phyloP scores from a whole-genome alignment of 2,329 filamentous ascomycete species.

The Westerdykella sp. region DNA sequence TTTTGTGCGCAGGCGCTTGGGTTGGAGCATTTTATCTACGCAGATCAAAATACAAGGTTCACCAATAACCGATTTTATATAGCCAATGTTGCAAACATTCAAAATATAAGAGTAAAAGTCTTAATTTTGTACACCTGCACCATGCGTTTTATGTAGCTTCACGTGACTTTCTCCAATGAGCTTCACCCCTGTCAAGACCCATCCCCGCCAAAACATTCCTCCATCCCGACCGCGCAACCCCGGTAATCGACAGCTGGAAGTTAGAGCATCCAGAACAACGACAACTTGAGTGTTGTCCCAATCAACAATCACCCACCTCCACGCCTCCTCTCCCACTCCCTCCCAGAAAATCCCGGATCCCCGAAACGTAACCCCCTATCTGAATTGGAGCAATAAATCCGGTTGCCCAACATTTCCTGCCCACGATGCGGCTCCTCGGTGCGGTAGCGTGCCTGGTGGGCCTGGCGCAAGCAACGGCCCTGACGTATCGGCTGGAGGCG shows the following conservation, averaged over 20 bases:
- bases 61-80: background rate
- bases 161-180: too few species aligned
- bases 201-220: too few species aligned
- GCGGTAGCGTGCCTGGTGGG: constrained; percentile 54
- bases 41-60: too few species aligned
- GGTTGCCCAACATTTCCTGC: background rate
- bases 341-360: background rate
- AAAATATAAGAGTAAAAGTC: too few species aligned
- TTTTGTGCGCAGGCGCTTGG: background rate
- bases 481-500: constrained; percentile 86
- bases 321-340: background rate
- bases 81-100: too few species aligned
- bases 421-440: constrained; percentile 32
- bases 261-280: background rate
- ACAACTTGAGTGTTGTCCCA: too few species aligned
- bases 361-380: background rate
- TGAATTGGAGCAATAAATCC: too few species aligned
- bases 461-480: constrained; percentile 74
- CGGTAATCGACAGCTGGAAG: constrained; percentile 22
- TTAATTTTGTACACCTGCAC: too few species aligned
- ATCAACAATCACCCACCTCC: background rate
- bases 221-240: background rate
- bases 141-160: too few species aligned
- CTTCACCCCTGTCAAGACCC: background rate
- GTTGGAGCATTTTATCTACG: background rate